A percentile compares a stretch with the other conserved stretches of the same genome.
These are phyloP conservation scores for Phylloporus arenicola DNA, from an alignment of 768 basidiomycete genomes.

Conservation along the genomic window DNA sequence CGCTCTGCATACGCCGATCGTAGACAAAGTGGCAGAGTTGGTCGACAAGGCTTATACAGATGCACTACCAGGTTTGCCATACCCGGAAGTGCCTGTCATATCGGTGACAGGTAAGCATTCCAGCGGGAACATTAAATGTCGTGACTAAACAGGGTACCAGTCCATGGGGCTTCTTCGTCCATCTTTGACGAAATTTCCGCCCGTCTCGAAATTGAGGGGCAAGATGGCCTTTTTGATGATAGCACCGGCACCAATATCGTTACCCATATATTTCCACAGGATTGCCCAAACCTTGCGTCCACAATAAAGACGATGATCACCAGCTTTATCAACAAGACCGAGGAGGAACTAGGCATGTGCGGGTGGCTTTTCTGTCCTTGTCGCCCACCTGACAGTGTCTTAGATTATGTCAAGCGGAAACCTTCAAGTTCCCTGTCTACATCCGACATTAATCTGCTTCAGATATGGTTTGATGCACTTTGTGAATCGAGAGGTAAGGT, in stretches of 20 bases:
- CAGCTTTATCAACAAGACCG: conserved; percentile 43
- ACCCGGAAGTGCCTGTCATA: conserved; percentile 55
- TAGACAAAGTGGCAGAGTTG: conserved; percentile 38
- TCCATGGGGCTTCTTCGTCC: conserved; percentile 40
- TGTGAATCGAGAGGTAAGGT: conserved; percentile 34
- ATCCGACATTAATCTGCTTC: conserved; percentile 57
- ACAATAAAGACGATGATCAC: conserved; percentile 53
- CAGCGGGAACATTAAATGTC: not conserved
- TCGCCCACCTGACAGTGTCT: not conserved
- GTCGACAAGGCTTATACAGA: conserved; percentile 42
- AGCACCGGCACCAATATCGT: conserved; percentile 26
- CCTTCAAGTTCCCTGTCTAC: conserved; percentile 47
- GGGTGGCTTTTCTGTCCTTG: conserved; percentile 6
- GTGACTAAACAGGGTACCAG: conserved; percentile 22
- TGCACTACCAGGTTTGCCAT: conserved; percentile 51
- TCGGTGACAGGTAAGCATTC: conserved; percentile 45
- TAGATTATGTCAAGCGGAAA: conserved; percentile 41
- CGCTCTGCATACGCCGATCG: conserved; percentile 45
- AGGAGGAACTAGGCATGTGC: conserved; percentile 28
- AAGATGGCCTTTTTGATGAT: conserved; percentile 20
- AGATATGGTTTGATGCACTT: conserved; percentile 52
- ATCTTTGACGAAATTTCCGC: conserved; percentile 43
- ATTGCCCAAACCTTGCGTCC: conserved; percentile 47
- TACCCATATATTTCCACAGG: conserved; percentile 52
- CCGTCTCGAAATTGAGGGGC: conserved; percentile 29